Evolutionary conservation across 495 filamentous ascomycete genomes (phyloP), one percentile per base, ranked within the genome.

Genomic region (Penicillium herquei): DNA sequence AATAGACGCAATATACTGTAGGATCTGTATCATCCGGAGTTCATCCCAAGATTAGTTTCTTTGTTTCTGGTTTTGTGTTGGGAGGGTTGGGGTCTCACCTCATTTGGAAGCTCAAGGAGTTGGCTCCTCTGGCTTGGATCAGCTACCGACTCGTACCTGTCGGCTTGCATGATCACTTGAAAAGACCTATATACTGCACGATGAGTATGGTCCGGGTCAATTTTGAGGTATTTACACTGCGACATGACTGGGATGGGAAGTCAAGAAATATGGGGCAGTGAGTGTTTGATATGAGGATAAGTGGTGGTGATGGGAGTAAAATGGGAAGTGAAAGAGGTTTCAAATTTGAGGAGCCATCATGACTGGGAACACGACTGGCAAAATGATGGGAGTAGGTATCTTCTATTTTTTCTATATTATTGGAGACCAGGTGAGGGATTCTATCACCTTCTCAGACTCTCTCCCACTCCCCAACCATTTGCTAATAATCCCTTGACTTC

Each of bases 401-500:
- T 1, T 13, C 12, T 21, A 17, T 46, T 21, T 1, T 4, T 30
- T 30, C 18, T 13, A 46, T 30, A 17, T 46, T 12, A 46, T 11
- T 3, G 7, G 16, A 18, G 11, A 9, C 35, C 26, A 16, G 7
- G 12, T 34, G 12, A 10, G 30, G 9, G 11, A 3, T 43, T 7
- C 9, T 16, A 48, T 37, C 41, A 39, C 41, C 59, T 35, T n/a
- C 40, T 47, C 33, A 66, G 16, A 41, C 67, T 72, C 43, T 67
- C 59, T 41, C 51, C 56, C 18, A 67, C 68, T 8, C 90, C 90
- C 87, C 88, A 95, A 6, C 84, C 89, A 52, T 87, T 74, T 56
- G 83, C 85, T 55, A 96, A 75, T 50, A 96, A 72, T 14, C 70
- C 80, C 49, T 89, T 86, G 39, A 90, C 87, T 66, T 93, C 89